phyloP scores from a whole-genome alignment of 345 rosid species.

The Linum trigynum region DNA sequence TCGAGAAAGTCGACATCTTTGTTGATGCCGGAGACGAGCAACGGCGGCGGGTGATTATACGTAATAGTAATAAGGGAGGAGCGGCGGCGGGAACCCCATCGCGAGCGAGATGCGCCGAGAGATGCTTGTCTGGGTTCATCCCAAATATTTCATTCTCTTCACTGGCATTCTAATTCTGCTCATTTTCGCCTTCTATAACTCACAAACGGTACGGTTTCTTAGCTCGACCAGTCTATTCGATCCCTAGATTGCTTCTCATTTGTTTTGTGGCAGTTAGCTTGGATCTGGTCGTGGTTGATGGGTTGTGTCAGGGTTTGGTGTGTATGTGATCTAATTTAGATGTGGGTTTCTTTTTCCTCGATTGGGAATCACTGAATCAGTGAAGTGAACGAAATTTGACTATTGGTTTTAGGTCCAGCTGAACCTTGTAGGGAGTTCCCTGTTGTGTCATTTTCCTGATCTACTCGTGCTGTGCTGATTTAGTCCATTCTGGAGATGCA shows the following conservation, averaged over 20 bases:
- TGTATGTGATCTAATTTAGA: constrained; percentile 4
- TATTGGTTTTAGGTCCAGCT: neutral
- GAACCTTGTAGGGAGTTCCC: neutral
- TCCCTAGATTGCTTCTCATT: neutral
- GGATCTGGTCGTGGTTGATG: constrained; percentile 8
- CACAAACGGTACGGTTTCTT: constrained; percentile 33
- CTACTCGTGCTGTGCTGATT: neutral
- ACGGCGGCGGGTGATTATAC: neutral
- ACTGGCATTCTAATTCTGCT: constrained; percentile 35
- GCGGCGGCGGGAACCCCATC: neutral
- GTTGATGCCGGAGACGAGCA: too few relatives aligned
- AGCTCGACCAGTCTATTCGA: neutral
- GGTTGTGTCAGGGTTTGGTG: neutral
- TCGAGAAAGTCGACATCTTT: neutral
- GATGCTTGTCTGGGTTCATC: constrained; percentile 49
- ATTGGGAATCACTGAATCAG: neutral
- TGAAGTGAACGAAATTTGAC: neutral
- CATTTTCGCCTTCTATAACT: constrained; percentile 36
- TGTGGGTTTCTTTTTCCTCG: neutral
- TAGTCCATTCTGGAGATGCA: too few relatives aligned
- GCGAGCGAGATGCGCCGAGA: constrained; percentile 42
- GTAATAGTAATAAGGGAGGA: constrained; percentile 5
- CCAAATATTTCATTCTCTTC: constrained; percentile 48
- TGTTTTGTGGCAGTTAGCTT: neutral
- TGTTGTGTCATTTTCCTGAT: neutral